Conservation (phyloP, 192 early-diverging fungal genomes). For the Coemansia sp. region DNA sequence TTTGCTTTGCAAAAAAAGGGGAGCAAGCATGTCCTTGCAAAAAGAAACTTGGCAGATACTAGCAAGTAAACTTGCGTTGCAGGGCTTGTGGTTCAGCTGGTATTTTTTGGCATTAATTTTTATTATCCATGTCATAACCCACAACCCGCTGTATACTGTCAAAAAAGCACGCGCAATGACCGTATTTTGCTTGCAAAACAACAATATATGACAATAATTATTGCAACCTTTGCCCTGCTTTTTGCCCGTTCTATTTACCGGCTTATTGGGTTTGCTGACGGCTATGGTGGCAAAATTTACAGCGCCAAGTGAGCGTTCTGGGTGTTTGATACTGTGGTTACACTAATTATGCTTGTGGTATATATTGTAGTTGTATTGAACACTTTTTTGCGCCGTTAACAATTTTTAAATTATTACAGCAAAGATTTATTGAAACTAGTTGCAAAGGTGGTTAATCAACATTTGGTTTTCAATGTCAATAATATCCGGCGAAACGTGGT, state of each 20-base stretch:
- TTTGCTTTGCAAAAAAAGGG: conserved; percentile 39
- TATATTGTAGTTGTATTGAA: not conserved
- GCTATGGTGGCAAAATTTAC: conserved; percentile 35
- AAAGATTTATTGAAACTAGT: not conserved
- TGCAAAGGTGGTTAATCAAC: conserved; percentile 27
- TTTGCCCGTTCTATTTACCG: conserved; percentile 39
- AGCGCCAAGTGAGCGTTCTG: conserved; percentile 45
- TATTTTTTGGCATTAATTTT: conserved; percentile 24
- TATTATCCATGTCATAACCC: conserved; percentile 3
- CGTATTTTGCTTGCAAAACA: conserved; percentile 2
- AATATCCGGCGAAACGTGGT: conserved; percentile 49
- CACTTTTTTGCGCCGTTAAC: not conserved
- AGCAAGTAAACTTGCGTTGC: conserved; percentile 32
- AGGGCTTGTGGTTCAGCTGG: conserved; percentile 32
- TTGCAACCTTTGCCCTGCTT: conserved; percentile 25
- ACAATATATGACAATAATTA: conserved; percentile 16
- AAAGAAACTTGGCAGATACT: not conserved
- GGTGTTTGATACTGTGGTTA: conserved; percentile 41
- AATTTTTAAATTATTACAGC: too few species aligned
- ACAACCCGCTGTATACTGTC: conserved; percentile 14
- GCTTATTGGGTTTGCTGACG: conserved; percentile 33
- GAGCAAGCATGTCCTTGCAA: conserved; percentile 17
- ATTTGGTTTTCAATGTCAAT: conserved; percentile 53
- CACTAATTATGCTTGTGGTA: conserved; percentile 21
- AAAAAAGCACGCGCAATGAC: conserved; percentile 1